Evolutionary conservation across 2,329 filamentous ascomycete species (phyloP).

Genomic region (Penicillium verrucosum): DNA sequence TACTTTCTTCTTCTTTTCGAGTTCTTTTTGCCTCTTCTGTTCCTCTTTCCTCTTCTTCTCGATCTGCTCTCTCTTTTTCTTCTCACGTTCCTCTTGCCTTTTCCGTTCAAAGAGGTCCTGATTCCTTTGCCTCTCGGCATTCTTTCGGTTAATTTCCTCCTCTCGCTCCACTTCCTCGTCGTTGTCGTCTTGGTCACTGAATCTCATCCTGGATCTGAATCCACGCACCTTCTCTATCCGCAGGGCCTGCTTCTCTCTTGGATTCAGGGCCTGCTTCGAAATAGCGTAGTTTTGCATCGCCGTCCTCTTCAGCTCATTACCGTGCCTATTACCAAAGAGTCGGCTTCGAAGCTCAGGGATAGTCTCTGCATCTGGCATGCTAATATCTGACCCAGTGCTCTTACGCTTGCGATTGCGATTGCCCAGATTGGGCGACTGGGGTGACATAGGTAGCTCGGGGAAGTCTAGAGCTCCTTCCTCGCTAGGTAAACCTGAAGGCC

Average conservation of each 20-base stretch:
- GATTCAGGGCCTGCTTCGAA: not conserved
- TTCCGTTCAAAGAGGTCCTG: not conserved
- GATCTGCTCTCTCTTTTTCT: not conserved
- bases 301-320: not conserved
- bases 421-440: not conserved
- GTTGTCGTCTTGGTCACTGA: not conserved
- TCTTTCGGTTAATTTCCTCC: not conserved
- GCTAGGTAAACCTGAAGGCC: slow-evolving; percentile 6
- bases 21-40: not conserved
- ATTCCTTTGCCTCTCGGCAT: not conserved
- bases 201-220: not conserved
- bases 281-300: not conserved
- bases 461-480: slow-evolving; percentile 10
- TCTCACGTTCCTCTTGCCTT: not conserved
- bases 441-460: slow-evolving; percentile 1
- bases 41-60: not conserved
- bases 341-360: not conserved
- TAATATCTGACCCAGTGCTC: not conserved
- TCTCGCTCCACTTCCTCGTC: too few species aligned
- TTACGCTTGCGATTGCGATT: not conserved
- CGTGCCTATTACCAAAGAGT: not conserved
- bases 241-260: not conserved
- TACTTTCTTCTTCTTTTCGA: not conserved
- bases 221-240: not conserved
- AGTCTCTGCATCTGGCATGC: not conserved